Conservation (phyloP, 75 land plant genomes). For the Pseudotsuga menziesii region DNA sequence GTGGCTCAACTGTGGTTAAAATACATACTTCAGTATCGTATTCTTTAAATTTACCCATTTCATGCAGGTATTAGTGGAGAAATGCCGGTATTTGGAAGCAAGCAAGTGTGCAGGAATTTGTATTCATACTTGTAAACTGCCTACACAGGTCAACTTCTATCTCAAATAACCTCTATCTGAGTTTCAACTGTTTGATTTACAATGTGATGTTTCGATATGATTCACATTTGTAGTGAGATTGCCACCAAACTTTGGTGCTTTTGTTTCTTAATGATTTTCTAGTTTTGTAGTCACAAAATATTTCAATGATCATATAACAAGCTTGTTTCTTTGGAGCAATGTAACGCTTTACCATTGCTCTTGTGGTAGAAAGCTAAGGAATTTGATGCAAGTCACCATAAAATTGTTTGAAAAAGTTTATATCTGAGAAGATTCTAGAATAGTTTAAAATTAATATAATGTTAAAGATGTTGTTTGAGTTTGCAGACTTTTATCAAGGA, state of each 20-base stretch:
- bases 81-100: conserved; percentile 88
- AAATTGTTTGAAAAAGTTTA: background rate
- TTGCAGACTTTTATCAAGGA: conserved; percentile 77
- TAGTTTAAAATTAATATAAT: background rate
- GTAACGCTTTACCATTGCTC: background rate
- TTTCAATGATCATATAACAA: background rate
- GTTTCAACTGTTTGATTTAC: background rate
- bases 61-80: conserved; percentile 81
- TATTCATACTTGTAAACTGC: conserved; percentile 89
- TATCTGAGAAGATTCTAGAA: background rate
- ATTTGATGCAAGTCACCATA: background rate
- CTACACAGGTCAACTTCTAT: conserved; percentile 72
- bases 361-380: background rate
- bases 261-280: background rate
- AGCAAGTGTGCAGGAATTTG: conserved; percentile 93
- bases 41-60: background rate
- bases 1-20: background rate
- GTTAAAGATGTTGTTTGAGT: background rate
- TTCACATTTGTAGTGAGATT: background rate
- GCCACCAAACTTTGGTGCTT: background rate
- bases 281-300: background rate
- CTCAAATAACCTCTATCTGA: background rate
- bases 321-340: background rate
- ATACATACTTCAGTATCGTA: background rate
- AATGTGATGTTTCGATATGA: background rate